Percentiles rank a stretch among this genome's conserved stretches.
Evolutionary conservation across 1,284 basidiomycete species (phyloP).

Genomic region (Phellinidium pouzarii): DNA sequence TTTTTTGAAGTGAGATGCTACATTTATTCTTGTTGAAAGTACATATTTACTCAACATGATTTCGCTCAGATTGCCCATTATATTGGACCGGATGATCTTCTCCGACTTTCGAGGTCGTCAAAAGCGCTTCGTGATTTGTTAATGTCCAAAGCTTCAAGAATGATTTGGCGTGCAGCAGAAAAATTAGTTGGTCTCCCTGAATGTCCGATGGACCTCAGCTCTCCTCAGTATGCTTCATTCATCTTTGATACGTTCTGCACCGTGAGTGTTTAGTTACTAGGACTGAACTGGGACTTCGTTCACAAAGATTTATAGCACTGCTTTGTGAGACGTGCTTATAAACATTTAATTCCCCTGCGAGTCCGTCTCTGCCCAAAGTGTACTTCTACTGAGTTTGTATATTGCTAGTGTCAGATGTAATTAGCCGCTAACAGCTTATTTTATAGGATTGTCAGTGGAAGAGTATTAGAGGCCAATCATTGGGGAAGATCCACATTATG

Average conservation of each 20-base stretch:
- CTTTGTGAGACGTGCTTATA: neutral
- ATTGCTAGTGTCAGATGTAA: neutral
- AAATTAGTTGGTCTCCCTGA: neutral
- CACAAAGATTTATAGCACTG: neutral
- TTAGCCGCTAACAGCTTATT: neutral
- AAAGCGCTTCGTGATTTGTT: conserved; percentile 3
- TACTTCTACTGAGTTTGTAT: neutral
- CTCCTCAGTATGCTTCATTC: conserved; percentile 10
- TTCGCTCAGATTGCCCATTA: conserved; percentile 11
- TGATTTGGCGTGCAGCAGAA: conserved; percentile 10
- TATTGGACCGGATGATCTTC: conserved; percentile 11
- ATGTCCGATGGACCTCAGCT: conserved; percentile 15
- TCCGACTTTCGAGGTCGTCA: conserved; percentile 12
- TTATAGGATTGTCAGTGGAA: neutral
- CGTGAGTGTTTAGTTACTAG: neutral
- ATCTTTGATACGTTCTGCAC: conserved; percentile 15
- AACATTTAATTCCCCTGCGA: too few relatives aligned
- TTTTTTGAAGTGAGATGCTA: neutral
- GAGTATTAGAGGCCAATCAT: too few relatives aligned
- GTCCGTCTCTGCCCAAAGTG: neutral
- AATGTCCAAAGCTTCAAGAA: conserved; percentile 10
- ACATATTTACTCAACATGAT: neutral
- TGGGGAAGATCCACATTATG: too few relatives aligned
- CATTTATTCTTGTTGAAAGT: neutral
- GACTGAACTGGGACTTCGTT: neutral